These are phyloP conservation scores for Shiraia bambusicola DNA, from an alignment of 2,329 filamentous ascomycete genomes.

Conservation along the genomic window DNA sequence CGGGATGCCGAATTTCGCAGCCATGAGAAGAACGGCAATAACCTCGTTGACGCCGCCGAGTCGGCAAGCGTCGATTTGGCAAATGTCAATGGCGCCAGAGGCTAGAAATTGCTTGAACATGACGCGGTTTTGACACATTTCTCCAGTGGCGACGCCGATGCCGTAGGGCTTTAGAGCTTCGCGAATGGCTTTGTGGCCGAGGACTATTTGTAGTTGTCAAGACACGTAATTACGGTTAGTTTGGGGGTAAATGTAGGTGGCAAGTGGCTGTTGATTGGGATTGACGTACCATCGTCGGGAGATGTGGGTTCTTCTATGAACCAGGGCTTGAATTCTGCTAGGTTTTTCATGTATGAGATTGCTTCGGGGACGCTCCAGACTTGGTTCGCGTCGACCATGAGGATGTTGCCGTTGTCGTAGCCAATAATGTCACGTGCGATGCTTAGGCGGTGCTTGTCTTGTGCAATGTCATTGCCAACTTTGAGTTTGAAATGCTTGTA, in stretches of 20 bases:
- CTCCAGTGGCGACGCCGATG: slow-evolving; percentile 85
- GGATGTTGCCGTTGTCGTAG: slow-evolving; percentile 76
- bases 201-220: slow-evolving; percentile 50
- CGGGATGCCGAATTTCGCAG: slow-evolving; percentile 74
- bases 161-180: slow-evolving; percentile 73
- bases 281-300: slow-evolving; percentile 66
- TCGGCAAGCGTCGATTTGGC: slow-evolving; percentile 87
- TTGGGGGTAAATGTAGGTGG: neutral
- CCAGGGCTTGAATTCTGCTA: slow-evolving; percentile 83
- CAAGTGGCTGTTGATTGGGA: neutral
- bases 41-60: slow-evolving; percentile 91
- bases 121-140: slow-evolving; percentile 95
- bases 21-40: slow-evolving; percentile 84
- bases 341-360: slow-evolving; percentile 79
- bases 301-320: slow-evolving; percentile 95
- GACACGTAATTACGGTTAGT: neutral
- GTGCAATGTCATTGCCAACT: slow-evolving; percentile 72
- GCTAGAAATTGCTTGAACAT: slow-evolving; percentile 90
- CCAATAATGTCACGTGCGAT: slow-evolving; percentile 81
- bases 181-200: slow-evolving; percentile 82
- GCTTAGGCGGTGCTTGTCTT: slow-evolving; percentile 67
- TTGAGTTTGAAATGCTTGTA: slow-evolving; percentile 91
- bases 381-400: slow-evolving; percentile 95
- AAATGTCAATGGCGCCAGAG: slow-evolving; percentile 78
- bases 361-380: slow-evolving; percentile 89